Conservation (phyloP, 352 stramenopile species). For the Globisporangium nunn region DNA sequence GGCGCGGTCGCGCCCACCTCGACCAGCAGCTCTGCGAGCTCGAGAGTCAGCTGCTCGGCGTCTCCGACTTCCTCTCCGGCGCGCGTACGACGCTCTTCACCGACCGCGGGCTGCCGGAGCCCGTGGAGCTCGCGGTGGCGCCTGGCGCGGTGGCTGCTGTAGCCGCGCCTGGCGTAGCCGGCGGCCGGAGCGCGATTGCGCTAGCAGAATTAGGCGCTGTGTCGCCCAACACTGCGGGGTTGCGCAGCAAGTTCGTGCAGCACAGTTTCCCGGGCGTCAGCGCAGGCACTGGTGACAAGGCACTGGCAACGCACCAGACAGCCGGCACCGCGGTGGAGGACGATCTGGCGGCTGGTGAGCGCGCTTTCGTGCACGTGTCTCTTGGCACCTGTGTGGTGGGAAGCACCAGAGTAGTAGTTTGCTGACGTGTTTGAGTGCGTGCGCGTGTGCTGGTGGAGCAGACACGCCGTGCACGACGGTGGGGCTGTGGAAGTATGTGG, state of each 20-base stretch:
- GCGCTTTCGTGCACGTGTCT: not conserved
- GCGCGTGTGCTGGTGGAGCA: slow-evolving; percentile 11
- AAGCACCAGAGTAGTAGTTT: too few species aligned
- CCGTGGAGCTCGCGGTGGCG: slow-evolving; percentile 1
- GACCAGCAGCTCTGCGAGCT: slow-evolving; percentile 57
- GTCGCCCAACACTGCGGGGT: slow-evolving; percentile 12
- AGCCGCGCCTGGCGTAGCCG: not conserved
- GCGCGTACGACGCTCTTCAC: slow-evolving; percentile 35
- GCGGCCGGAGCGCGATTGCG: slow-evolving; percentile 1
- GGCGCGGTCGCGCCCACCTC: slow-evolving; percentile 42
- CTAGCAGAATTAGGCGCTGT: not conserved
- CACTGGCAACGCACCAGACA: slow-evolving; percentile 13
- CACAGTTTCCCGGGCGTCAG: slow-evolving; percentile 12
- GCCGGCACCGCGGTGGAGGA: slow-evolving; percentile 48
- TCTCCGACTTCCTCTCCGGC: slow-evolving; percentile 55
- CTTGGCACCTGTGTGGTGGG: not conserved
- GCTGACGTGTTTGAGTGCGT: not conserved
- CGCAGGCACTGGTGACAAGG: slow-evolving; percentile 12
- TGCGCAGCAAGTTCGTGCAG: slow-evolving; percentile 16
- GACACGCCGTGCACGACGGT: slow-evolving; percentile 58
- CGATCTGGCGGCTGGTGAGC: slow-evolving; percentile 49
- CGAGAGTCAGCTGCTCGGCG: slow-evolving; percentile 46
- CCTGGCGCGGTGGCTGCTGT: not conserved
- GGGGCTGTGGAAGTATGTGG: slow-evolving; percentile 62
- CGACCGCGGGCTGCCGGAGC: slow-evolving; percentile 7